These are phyloP conservation scores for Pugionium cornutum DNA, from an alignment of 345 rosid species.

Conservation along the genomic window DNA sequence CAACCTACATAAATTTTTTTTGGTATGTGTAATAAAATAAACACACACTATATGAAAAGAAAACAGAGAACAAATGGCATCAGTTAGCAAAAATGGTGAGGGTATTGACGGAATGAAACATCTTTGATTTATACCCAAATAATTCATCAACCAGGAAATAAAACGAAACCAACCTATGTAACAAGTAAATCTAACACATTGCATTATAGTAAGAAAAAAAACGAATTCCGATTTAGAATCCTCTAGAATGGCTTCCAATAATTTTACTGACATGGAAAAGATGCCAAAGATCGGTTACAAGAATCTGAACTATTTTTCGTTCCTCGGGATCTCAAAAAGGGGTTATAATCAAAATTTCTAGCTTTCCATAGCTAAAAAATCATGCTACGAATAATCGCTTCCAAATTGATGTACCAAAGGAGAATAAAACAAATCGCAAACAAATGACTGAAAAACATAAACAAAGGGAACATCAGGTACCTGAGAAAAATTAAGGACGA, in stretches of 20 bases:
- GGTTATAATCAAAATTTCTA: background rate
- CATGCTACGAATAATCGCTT: background rate
- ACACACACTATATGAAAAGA: no score
- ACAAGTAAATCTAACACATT: background rate
- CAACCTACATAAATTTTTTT: no score
- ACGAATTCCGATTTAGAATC: background rate
- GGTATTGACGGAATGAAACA: no score
- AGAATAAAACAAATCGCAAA: background rate
- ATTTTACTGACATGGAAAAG: background rate
- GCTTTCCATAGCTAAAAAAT: background rate
- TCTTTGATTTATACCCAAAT: background rate
- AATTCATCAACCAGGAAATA: background rate
- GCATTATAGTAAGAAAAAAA: no score
- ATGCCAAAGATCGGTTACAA: background rate
- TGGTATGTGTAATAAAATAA: no score
- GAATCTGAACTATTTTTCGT: background rate
- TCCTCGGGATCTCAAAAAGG: background rate
- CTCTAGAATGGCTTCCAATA: background rate
- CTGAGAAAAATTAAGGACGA: slow-evolving; percentile 6
- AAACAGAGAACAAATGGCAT: no score
- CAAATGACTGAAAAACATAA: background rate
- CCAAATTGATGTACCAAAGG: background rate
- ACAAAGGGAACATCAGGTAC: slow-evolving; percentile 9
- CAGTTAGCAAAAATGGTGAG: no score
- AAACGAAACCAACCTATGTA: background rate